Conservation (phyloP, 768 basidiomycete genomes). For the Tulasnella sp. region DNA sequence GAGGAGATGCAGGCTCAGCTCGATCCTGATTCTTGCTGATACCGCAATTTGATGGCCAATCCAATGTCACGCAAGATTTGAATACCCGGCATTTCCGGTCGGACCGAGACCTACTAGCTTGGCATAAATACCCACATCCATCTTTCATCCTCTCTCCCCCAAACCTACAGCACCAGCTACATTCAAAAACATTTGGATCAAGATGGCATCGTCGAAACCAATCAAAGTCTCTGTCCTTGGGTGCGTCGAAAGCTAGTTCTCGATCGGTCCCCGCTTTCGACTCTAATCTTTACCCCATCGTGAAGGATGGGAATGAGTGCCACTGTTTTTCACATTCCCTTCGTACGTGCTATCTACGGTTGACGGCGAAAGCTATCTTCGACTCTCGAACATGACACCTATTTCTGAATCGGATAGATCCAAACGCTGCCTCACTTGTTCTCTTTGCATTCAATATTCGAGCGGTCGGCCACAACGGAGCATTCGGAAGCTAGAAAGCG, state of each 20-base stretch:
- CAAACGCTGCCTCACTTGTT: constrained; percentile 17
- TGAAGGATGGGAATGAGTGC: constrained; percentile 19
- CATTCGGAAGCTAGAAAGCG: constrained; percentile 23
- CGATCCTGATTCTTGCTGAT: too few species aligned
- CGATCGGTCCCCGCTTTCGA: neutral
- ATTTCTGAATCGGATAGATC: neutral
- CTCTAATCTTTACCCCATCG: neutral
- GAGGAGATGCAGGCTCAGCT: too few species aligned
- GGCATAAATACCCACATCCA: too few species aligned
- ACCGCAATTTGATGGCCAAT: too few species aligned
- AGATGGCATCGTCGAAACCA: constrained; percentile 1
- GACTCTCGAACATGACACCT: constrained; percentile 1
- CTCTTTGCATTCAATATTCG: constrained; percentile 26
- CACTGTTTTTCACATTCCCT: constrained; percentile 31
- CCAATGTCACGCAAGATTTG: too few species aligned
- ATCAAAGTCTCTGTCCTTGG: constrained; percentile 10
- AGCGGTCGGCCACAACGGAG: constrained; percentile 23
- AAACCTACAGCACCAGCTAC: too few species aligned
- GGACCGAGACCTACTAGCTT: too few species aligned
- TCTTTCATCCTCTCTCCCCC: too few species aligned
- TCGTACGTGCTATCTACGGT: too few species aligned
- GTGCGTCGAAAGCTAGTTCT: neutral
- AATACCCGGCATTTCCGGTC: too few species aligned
- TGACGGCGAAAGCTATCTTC: too few species aligned
- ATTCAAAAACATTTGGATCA: too few species aligned